These are phyloP conservation scores for Fermentozyma sake DNA, from an alignment of 1,139 yeast genomes.

Conservation along the genomic window DNA sequence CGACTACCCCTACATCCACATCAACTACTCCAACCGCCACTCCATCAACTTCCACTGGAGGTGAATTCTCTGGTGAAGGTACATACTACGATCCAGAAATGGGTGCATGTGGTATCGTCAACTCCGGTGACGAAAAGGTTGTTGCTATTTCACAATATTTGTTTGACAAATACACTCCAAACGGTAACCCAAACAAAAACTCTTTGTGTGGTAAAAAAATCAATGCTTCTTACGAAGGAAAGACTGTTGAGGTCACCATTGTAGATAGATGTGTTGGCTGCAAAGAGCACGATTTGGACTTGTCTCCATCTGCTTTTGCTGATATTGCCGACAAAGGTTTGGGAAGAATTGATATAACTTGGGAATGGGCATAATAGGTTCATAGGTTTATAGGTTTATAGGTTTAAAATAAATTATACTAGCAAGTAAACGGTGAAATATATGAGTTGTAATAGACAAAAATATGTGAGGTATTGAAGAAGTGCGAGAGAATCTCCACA, in stretches of 20 bases:
- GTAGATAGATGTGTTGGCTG: conserved; percentile 44
- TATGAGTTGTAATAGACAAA: too few species aligned
- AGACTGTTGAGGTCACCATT: conserved; percentile 41
- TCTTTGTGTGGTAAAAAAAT: conserved; percentile 42
- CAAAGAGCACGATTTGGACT: conserved; percentile 34
- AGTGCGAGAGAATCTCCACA: too few species aligned
- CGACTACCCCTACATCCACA: conserved; percentile 11
- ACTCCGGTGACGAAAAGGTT: conserved; percentile 45
- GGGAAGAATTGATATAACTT: conserved; percentile 41
- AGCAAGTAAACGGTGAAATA: too few species aligned
- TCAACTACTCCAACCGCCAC: conserved; percentile 16
- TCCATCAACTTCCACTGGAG: conserved; percentile 13
- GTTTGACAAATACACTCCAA: conserved; percentile 27
- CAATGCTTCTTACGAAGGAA: conserved; percentile 34
- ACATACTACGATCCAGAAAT: conserved; percentile 56
- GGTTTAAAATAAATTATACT: conserved; percentile 1
- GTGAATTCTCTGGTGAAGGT: conserved; percentile 52
- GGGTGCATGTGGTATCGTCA: conserved; percentile 58
- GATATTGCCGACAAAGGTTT: conserved; percentile 33
- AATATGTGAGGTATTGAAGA: too few species aligned
- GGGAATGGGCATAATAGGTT: conserved; percentile 21
- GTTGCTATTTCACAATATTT: conserved; percentile 38
- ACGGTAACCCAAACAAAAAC: conserved; percentile 39
- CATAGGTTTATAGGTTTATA: conserved; percentile 1
- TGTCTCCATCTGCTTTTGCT: conserved; percentile 41